Percentiles rank a stretch among this genome's conserved stretches.
Evolutionary conservation across 139 green algal species (phyloP).

Genomic region (Closterium sp.): DNA sequence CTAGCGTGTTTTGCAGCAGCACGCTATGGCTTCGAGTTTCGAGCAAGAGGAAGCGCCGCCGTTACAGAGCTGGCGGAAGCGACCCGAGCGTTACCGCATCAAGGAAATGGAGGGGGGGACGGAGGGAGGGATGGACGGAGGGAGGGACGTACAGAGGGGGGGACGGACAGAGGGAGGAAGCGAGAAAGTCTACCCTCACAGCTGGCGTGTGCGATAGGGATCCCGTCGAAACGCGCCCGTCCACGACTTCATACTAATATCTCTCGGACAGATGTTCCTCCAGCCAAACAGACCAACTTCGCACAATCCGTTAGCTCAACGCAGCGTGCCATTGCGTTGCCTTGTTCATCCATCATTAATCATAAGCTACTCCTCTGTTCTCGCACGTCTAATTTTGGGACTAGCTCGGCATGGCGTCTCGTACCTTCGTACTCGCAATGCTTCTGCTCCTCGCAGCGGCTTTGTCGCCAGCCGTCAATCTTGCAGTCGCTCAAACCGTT

Average conservation of each 20-base stretch:
- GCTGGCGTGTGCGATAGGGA: no score
- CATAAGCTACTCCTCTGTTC: no score
- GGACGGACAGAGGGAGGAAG: neutral
- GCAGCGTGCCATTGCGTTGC: no score
- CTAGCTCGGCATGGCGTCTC: neutral
- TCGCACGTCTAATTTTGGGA: neutral
- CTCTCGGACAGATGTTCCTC: neutral
- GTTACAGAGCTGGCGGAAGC: neutral
- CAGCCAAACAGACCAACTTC: neutral
- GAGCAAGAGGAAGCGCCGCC: neutral
- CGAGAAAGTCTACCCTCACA: no score
- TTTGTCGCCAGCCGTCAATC: neutral
- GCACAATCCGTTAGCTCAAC: no score
- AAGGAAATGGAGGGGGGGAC: neutral
- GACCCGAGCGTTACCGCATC: neutral
- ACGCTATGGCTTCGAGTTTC: neutral
- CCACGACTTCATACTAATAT: neutral
- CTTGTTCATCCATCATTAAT: no score
- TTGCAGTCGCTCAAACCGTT: neutral
- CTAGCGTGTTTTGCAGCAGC: neutral
- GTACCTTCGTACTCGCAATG: neutral
- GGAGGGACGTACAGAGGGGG: no score
- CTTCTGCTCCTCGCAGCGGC: neutral
- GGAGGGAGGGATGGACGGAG: neutral
- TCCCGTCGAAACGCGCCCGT: neutral